Conservation (phyloP, 2,329 filamentous ascomycete genomes). For the Fonsecaea erecta region DNA sequence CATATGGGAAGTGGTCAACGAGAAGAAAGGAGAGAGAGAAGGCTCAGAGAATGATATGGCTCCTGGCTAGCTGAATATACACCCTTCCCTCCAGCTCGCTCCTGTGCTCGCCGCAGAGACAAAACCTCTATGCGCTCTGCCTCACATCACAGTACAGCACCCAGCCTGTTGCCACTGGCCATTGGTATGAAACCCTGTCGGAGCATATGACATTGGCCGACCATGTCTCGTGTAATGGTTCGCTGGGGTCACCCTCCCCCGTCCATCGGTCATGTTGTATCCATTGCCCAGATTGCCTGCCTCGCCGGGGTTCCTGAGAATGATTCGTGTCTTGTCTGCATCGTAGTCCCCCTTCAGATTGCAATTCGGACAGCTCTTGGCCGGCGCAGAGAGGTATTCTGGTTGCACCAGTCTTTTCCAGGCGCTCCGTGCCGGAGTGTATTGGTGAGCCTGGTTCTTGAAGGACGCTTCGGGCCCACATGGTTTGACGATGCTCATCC, state of each 20-base stretch:
- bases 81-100: not conserved
- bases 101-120: not conserved
- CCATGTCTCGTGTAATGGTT: constrained; percentile 1
- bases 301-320: constrained; percentile 27
- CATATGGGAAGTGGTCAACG: not conserved
- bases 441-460: constrained; percentile 31
- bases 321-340: constrained; percentile 40
- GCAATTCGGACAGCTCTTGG: constrained; percentile 42
- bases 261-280: constrained; percentile 32
- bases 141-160: constrained; percentile 26
- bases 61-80: not conserved
- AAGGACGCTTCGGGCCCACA: constrained; percentile 43
- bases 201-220: constrained; percentile 2
- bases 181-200: constrained; percentile 1
- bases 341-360: constrained; percentile 43
- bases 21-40: not conserved
- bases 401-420: constrained; percentile 14
- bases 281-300: constrained; percentile 30
- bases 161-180: constrained; percentile 12
- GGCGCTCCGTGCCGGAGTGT: constrained; percentile 31
- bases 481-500: constrained; percentile 53
- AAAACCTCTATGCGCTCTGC: not conserved
- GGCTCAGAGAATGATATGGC: not conserved
- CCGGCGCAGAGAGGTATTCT: constrained; percentile 32
- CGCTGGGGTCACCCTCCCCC: constrained; percentile 20